These are phyloP conservation scores for Gastroboletus turbinatus DNA, from an alignment of 1,284 basidiomycete species.

Conservation along the genomic window DNA sequence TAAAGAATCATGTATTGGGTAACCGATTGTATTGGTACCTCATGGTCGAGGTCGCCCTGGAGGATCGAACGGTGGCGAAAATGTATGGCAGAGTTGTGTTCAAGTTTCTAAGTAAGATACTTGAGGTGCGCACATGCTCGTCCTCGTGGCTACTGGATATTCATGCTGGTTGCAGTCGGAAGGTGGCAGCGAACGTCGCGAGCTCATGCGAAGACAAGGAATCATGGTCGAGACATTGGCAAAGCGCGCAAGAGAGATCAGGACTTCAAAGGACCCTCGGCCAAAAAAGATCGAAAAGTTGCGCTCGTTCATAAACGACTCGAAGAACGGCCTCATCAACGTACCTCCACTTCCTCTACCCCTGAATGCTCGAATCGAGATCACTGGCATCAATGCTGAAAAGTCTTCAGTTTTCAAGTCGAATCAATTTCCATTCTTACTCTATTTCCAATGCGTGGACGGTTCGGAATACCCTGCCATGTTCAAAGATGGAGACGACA, in stretches of 20 bases:
- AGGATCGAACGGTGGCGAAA: slow-evolving; percentile 82
- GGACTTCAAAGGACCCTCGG: slow-evolving; percentile 88
- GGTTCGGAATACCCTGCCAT: slow-evolving; percentile 88
- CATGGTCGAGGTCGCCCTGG: slow-evolving; percentile 83
- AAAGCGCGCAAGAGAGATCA: slow-evolving; percentile 81
- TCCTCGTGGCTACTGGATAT: not conserved
- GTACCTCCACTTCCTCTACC: slow-evolving; percentile 85
- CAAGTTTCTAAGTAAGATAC: slow-evolving; percentile 83
- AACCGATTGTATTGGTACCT: slow-evolving; percentile 98
- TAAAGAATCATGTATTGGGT: slow-evolving; percentile 81
- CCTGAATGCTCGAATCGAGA: slow-evolving; percentile 79
- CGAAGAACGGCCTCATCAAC: slow-evolving; percentile 76
- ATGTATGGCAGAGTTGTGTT: slow-evolving; percentile 91
- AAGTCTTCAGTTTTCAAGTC: slow-evolving; percentile 98
- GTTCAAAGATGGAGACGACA: slow-evolving; percentile 98
- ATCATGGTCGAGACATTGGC: slow-evolving; percentile 84
- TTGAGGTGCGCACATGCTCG: slow-evolving; percentile 58
- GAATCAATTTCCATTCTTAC: slow-evolving; percentile 88
- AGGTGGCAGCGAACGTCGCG: slow-evolving; percentile 75
- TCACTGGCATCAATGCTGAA: slow-evolving; percentile 86
- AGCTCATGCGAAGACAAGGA: slow-evolving; percentile 82
- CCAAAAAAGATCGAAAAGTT: slow-evolving; percentile 98
- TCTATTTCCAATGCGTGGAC: slow-evolving; percentile 84
- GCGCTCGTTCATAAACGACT: slow-evolving; percentile 78
- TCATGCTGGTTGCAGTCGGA: slow-evolving; percentile 49